phyloP scores from a whole-genome alignment of 208 protist species.

The Novymonas esmeraldas region DNA sequence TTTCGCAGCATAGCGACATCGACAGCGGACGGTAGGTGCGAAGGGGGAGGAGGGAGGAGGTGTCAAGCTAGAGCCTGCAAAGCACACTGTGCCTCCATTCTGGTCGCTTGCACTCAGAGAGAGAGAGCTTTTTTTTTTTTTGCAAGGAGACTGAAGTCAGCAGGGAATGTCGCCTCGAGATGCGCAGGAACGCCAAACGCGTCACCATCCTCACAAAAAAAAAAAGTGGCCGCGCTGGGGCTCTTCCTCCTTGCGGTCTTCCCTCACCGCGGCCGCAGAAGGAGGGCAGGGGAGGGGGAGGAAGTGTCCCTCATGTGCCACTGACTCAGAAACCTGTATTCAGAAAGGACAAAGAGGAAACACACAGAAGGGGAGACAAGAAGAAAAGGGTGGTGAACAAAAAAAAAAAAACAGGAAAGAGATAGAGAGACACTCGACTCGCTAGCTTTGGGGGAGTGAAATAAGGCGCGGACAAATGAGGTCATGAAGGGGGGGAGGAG shows the following conservation, averaged over 20 bases:
- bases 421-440: neutral
- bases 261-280: neutral
- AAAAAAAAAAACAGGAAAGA: neutral
- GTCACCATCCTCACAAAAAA: too few relatives aligned
- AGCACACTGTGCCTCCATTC: too few relatives aligned
- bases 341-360: neutral
- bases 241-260: neutral
- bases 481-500: too few relatives aligned
- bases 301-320: neutral
- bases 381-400: neutral
- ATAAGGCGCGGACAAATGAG: conserved; percentile 1
- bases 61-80: too few relatives aligned
- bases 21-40: too few relatives aligned
- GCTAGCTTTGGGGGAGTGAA: conserved; percentile 1
- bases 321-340: conserved; percentile 1
- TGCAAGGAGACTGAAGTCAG: conserved; percentile 2
- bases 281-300: too few relatives aligned
- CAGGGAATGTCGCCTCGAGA: neutral
- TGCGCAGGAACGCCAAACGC: neutral
- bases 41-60: too few relatives aligned
- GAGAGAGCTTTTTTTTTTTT: neutral
- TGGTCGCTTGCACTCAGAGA: too few relatives aligned
- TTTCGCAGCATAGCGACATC: too few relatives aligned
- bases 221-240: neutral
- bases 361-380: neutral